phyloP scores from a whole-genome alignment of 2,329 filamentous ascomycete genomes.

The Penicillium palitans region DNA sequence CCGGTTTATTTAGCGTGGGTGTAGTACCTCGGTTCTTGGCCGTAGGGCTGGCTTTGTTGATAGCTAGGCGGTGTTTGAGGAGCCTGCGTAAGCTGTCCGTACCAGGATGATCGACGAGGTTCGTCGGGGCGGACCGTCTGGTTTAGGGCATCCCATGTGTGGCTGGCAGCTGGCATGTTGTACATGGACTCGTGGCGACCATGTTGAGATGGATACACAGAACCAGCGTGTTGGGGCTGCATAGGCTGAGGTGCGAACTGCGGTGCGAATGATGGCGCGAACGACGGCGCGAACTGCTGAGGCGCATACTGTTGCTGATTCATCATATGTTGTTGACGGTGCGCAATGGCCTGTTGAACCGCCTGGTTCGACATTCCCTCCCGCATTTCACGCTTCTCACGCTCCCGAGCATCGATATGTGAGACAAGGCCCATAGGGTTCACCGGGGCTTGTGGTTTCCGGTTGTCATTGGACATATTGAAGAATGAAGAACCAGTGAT shows the following conservation, averaged over 20 bases:
- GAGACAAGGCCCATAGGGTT: conserved; percentile 67
- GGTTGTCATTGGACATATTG: conserved; percentile 59
- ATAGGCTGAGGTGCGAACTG: background rate
- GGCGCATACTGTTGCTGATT: conserved; percentile 38
- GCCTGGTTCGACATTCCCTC: conserved; percentile 68
- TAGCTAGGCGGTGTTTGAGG: conserved; percentile 27
- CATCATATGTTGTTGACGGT: conserved; percentile 60
- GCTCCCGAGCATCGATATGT: conserved; percentile 76
- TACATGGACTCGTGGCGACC: conserved; percentile 33
- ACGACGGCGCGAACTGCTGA: background rate
- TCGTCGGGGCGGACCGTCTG: conserved; percentile 34
- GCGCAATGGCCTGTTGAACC: conserved; percentile 71
- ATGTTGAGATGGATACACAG: conserved; percentile 23
- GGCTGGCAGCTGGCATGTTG: conserved; percentile 38
- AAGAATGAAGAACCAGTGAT: conserved; percentile 77
- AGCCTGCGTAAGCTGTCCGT: conserved; percentile 30
- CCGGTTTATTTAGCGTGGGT: conserved; percentile 19
- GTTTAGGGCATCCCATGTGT: conserved; percentile 40
- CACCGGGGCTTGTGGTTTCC: conserved; percentile 51
- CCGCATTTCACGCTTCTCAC: conserved; percentile 71
- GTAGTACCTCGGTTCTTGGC: conserved; percentile 30
- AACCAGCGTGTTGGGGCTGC: conserved; percentile 16
- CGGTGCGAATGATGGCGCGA: background rate
- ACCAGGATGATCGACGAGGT: conserved; percentile 37
- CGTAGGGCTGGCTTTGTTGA: conserved; percentile 30